Evolutionary conservation across 1,139 yeast genomes (phyloP).

Genomic region (Eremothecium gossypii): DNA sequence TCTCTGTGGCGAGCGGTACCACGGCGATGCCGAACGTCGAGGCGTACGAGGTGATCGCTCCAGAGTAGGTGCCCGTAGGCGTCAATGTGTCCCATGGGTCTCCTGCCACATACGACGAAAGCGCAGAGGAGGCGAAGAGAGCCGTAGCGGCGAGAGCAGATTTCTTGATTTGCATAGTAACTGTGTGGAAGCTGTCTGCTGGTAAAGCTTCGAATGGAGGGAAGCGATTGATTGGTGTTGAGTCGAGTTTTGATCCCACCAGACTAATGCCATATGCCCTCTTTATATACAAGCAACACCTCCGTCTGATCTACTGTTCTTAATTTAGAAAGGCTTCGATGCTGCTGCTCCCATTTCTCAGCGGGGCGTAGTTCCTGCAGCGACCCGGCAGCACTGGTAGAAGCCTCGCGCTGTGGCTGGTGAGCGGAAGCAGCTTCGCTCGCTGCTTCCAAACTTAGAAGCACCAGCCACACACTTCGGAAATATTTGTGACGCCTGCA

Average conservation of each 20-base stretch:
- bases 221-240: conserved; percentile 62
- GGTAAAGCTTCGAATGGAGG: conserved; percentile 69
- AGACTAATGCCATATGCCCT: too few species aligned
- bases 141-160: conserved; percentile 33
- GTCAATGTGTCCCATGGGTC: conserved; percentile 70
- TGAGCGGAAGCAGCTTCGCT: too few species aligned
- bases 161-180: conserved; percentile 7
- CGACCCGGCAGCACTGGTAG: too few species aligned
- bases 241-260: conserved; percentile 22
- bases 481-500: too few species aligned
- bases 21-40: conserved; percentile 64
- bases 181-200: conserved; percentile 10
- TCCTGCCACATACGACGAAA: conserved; percentile 59
- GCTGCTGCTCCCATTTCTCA: too few species aligned
- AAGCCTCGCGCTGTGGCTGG: too few species aligned
- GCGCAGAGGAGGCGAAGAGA: conserved; percentile 38
- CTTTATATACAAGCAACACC: too few species aligned
- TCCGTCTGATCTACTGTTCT: too few species aligned
- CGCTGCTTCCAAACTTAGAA: too few species aligned
- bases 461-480: too few species aligned
- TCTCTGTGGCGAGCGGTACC: conserved; percentile 37
- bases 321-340: too few species aligned
- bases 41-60: conserved; percentile 54
- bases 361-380: too few species aligned
- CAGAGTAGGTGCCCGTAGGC: conserved; percentile 47